Base-by-base conservation (phyloP, 2,329 filamentous ascomycete species). In the Neonectria hederae region DNA sequence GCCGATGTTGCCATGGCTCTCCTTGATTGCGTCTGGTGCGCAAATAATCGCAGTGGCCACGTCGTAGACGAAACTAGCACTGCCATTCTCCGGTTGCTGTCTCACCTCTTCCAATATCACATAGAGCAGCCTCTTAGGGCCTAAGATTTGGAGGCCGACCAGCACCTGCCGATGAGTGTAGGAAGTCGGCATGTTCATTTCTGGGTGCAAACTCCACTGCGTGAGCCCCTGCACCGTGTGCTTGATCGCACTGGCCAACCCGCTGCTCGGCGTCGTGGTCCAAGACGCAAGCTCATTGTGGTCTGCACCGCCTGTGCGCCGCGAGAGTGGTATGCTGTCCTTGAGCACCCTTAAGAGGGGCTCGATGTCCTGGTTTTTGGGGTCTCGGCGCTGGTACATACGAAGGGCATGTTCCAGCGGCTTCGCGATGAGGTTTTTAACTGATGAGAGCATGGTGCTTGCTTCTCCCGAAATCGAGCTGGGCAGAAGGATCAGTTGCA, bases 111-210 rank as follows among this genome's bases (percentile, higher is more conserved):
- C 88, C 11, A 93, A 74, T 22, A 95, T 86, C 6, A 88, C 78
- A 2, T 83, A 77, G 0, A 95, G 77, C 0, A 92, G 79, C 5
- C 84, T 82, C 62, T 83, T 86, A 0, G 90, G 86, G 0, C 91
- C 91, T 1, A 91, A 78, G 32, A 92, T 81, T 59, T 86, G 85
- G 38, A 87, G 77, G 0, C 85, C 87, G 0, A 85, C 83, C 9
- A 92, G 83, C 3, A 93, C 80, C 67, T 92, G 89, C 5, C 90
- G 87, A 74, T 94, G 91, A 0, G 90, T 92, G 75, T 94, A 95
- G 11, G 85, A 83, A 0, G 91, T 83, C 1, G 87, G 87, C 80
- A 86, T 86, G 62, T 85, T 87, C 38, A 85, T 77, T 5, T 80
- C 80, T 0, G 86, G 84, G 54, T 89, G 84, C 42, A 88, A 78